Conservation (phyloP, 2,329 filamentous ascomycete genomes). For the Mollisia scopiformis region DNA sequence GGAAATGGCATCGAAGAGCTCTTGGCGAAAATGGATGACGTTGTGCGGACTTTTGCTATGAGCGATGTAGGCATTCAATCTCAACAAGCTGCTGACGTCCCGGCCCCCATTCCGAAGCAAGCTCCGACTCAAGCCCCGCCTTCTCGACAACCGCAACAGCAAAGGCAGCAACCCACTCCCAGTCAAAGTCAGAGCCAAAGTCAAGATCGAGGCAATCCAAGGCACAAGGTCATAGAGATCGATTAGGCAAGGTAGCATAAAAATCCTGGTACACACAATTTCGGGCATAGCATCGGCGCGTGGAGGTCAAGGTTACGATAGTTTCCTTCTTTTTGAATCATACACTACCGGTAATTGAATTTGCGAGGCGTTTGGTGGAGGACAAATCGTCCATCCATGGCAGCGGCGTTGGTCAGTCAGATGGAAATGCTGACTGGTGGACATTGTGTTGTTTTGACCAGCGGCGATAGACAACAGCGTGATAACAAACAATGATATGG, state of each 20-base stretch:
- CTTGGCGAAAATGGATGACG: slow-evolving; percentile 31
- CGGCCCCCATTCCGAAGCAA: slow-evolving; percentile 7
- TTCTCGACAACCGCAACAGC: slow-evolving; percentile 12
- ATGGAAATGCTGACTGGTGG: not conserved
- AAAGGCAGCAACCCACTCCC: slow-evolving; percentile 24
- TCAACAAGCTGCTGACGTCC: not conserved
- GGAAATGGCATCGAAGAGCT: slow-evolving; percentile 43
- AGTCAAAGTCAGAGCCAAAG: slow-evolving; percentile 26
- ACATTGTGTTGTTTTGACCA: not conserved
- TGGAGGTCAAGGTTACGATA: slow-evolving; percentile 16
- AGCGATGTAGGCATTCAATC: not conserved
- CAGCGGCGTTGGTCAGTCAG: not conserved
- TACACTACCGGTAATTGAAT: slow-evolving; percentile 2
- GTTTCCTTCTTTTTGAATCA: slow-evolving; percentile 5
- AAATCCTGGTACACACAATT: not conserved
- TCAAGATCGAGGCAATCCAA: slow-evolving; percentile 20
- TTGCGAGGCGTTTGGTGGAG: slow-evolving; percentile 9
- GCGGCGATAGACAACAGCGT: not conserved
- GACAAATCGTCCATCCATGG: not conserved
- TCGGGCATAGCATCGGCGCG: slow-evolving; percentile 18
- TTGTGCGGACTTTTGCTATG: slow-evolving; percentile 25
- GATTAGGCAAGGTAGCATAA: slow-evolving; percentile 18
- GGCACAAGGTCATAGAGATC: slow-evolving; percentile 29
- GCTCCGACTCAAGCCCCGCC: not conserved
- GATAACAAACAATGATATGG: not conserved